These are phyloP conservation scores for Nowakowskiella sp. DNA, from an alignment of 192 early-diverging fungal species.

Conservation along the genomic window DNA sequence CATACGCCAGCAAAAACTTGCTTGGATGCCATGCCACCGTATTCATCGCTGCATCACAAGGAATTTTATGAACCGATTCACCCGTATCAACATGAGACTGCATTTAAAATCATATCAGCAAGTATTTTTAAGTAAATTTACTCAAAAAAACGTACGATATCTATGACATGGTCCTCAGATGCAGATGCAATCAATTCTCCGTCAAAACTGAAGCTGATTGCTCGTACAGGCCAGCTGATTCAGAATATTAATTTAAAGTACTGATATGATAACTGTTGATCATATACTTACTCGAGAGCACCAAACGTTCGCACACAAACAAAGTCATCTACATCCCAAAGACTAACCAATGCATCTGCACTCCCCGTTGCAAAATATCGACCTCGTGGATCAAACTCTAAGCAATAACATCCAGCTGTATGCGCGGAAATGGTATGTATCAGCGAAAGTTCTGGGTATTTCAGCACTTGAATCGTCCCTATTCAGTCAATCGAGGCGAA, in stretches of 20 bases:
- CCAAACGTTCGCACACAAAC: conserved; percentile 59
- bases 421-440: conserved; percentile 55
- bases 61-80: conserved; percentile 60
- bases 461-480: conserved; percentile 54
- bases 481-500: neutral
- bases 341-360: conserved; percentile 62
- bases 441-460: conserved; percentile 54
- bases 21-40: conserved; percentile 73
- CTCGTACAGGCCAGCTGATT: conserved; percentile 63
- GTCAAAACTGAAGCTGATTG: conserved; percentile 71
- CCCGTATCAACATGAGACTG: conserved; percentile 68
- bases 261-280: neutral
- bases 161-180: conserved; percentile 69
- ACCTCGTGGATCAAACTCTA: conserved; percentile 70
- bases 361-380: conserved; percentile 73
- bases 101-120: neutral
- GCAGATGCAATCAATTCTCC: conserved; percentile 66
- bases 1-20: conserved; percentile 68
- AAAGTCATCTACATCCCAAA: conserved; percentile 68
- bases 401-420: conserved; percentile 71
- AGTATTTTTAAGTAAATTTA: neutral
- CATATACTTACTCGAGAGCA: conserved; percentile 48
- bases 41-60: conserved; percentile 59
- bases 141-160: conserved; percentile 51
- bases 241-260: neutral